phyloP scores from a whole-genome alignment of 2,329 filamentous ascomycete genomes.

The Penicillium sp. region DNA sequence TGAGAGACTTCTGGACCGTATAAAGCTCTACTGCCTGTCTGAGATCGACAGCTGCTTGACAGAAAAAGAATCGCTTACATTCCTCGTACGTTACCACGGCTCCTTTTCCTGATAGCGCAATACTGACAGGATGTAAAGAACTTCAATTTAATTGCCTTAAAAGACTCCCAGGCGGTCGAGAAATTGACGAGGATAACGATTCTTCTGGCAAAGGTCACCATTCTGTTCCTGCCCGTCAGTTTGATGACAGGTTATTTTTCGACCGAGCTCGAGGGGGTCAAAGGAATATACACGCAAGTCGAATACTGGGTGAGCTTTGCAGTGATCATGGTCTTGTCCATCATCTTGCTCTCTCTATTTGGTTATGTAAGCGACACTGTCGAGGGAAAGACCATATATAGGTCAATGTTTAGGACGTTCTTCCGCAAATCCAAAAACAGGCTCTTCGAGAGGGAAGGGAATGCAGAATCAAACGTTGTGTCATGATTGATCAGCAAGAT shows the following conservation, averaged over 20 bases:
- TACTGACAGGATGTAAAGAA: constrained; percentile 56
- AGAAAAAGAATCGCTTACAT: constrained; percentile 72
- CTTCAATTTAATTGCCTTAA: constrained; percentile 77
- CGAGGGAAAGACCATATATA: constrained; percentile 59
- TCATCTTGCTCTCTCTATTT: constrained; percentile 63
- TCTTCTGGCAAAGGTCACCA: constrained; percentile 74
- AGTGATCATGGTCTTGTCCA: constrained; percentile 64
- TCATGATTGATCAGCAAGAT: neutral
- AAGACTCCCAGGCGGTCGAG: constrained; percentile 74
- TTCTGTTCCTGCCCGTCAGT: constrained; percentile 75
- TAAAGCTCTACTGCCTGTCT: constrained; percentile 65
- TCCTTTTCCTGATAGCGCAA: neutral
- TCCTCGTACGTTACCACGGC: constrained; percentile 57
- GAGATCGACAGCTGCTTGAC: constrained; percentile 68
- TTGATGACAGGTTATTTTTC: constrained; percentile 78
- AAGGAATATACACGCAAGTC: constrained; percentile 61
- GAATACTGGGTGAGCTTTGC: constrained; percentile 73
- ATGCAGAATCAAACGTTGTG: constrained; percentile 3
- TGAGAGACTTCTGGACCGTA: constrained; percentile 64
- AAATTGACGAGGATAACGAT: constrained; percentile 73
- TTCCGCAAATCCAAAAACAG: constrained; percentile 38
- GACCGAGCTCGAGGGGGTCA: constrained; percentile 64
- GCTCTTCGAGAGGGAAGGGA: constrained; percentile 28
- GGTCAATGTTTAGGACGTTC: constrained; percentile 45
- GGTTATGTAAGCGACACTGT: constrained; percentile 62